Conservation (phyloP, 208 protist species). For the Angomonas ambiguus region DNA sequence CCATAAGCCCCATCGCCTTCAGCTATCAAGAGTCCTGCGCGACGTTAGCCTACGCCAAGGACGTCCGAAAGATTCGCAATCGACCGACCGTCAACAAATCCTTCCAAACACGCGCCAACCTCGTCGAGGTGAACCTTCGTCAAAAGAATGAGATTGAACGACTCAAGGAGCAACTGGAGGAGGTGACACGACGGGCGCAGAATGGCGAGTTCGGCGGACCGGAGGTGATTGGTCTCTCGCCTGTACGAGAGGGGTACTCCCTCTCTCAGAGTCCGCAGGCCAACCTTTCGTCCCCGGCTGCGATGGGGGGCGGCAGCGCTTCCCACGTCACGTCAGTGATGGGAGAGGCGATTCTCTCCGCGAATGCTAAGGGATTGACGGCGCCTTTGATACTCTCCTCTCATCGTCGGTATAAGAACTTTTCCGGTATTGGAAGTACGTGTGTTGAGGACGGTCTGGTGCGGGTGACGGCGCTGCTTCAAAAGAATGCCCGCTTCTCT, state of each 20-base stretch:
- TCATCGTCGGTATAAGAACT: slow-evolving; percentile 46
- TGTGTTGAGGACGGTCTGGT: slow-evolving; percentile 51
- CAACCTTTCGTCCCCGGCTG: not conserved
- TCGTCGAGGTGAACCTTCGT: slow-evolving; percentile 56
- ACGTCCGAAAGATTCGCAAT: slow-evolving; percentile 79
- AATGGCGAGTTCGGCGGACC: not conserved
- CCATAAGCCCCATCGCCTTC: slow-evolving; percentile 72
- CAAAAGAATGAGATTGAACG: slow-evolving; percentile 63
- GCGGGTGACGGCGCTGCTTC: slow-evolving; percentile 41
- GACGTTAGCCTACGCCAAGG: slow-evolving; percentile 62
- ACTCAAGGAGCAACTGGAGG: slow-evolving; percentile 62
- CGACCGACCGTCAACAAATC: slow-evolving; percentile 88
- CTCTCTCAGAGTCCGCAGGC: not conserved
- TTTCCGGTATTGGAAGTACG: slow-evolving; percentile 49
- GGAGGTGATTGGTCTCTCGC: slow-evolving; percentile 4
- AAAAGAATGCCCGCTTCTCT: slow-evolving; percentile 27
- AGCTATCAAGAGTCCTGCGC: slow-evolving; percentile 69
- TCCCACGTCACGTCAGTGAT: not conserved
- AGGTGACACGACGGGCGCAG: slow-evolving; percentile 22
- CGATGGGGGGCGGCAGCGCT: not conserved
- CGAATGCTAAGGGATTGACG: slow-evolving; percentile 24
- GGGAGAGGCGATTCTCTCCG: slow-evolving; percentile 29
- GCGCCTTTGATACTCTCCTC: slow-evolving; percentile 48
- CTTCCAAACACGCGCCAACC: slow-evolving; percentile 83
- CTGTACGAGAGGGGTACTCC: not conserved